Evolutionary conservation across 345 rosid species (phyloP), one percentile per base, ranked within the genome.

Genomic region (Luvunga scandens): DNA sequence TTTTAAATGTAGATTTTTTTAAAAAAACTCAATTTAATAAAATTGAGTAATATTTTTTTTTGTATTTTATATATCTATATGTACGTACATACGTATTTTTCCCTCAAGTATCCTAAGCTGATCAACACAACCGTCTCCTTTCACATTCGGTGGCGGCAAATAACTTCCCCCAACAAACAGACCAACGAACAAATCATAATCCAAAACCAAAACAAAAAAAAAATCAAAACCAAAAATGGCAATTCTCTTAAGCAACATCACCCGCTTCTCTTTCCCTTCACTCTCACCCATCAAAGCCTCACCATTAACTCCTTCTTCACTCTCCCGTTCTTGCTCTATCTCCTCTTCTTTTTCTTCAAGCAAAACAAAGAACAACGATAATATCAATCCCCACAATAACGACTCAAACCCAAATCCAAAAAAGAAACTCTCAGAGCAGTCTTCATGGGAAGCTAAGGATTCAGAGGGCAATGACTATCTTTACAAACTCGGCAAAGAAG

Each of bases 401-500:
- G 72, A 61, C 16, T 70, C 73, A 19, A 19, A 9, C 36, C 39
- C 38, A 50, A 55, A 69, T 21, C 42, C 64, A 4, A 70, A 55
- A 39, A 81, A 71, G 85, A 88, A 80, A 64, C 31, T 95, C 10
- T 95, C 99, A 2, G 82, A 93, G 87, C 98, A 93, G 36, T 95
- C 99, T 2, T 93, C 99, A 1, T 95, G 98, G 98, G 97, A 95
- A 79, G 87, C 92, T 7, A 90, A 91, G 82, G 94, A 93, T 68
- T 80, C 90, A 0, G 90, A 92, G 66, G 98, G 99, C 19, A 91
- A 73, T 4, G 98, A 92, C 66, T 93, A 93, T 80, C 91, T 93
- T 18, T 93, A 92, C 66, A 85, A 97, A 71, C 92, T 95, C 16
- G 98, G 99, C 5, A 86, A 87, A 6, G 99, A 93, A 76, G 87